A percentile compares a stretch with the other conserved stretches of the same genome.
These are phyloP conservation scores for Globisporangium cederbergense DNA, from an alignment of 352 stramenopile species.

Conservation along the genomic window DNA sequence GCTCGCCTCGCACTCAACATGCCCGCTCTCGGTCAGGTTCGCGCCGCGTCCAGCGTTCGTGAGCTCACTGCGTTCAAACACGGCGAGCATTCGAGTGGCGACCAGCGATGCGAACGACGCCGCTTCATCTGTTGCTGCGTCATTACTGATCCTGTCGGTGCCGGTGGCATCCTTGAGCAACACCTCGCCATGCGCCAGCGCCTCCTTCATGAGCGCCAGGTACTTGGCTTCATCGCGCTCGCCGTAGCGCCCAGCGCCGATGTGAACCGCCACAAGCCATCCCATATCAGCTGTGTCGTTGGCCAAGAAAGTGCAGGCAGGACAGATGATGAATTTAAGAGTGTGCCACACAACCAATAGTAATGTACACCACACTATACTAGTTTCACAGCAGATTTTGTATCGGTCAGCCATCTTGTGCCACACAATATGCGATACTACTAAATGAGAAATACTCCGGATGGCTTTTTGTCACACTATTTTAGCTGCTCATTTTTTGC, in stretches of 20 bases:
- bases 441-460: too few species aligned
- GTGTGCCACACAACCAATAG: not conserved
- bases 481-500: too few species aligned
- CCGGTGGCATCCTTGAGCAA: not conserved
- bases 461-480: too few species aligned
- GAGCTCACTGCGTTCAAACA: conserved; percentile 44
- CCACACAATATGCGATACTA: too few species aligned
- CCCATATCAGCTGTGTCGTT: conserved; percentile 11
- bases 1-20: conserved; percentile 57
- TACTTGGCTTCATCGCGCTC: conserved; percentile 34
- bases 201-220: conserved; percentile 32
- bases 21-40: conserved; percentile 48
- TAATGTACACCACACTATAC: not conserved
- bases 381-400: not conserved
- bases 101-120: conserved; percentile 24
- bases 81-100: conserved; percentile 30
- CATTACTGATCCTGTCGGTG: not conserved
- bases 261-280: conserved; percentile 67
- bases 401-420: too few species aligned
- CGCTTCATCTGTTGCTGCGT: conserved; percentile 1
- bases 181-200: conserved; percentile 23
- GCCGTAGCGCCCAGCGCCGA: conserved; percentile 48
- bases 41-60: conserved; percentile 56
- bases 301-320: not conserved
- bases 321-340: not conserved